These are phyloP conservation scores for Paecilomyces sp. DNA, from an alignment of 2,329 filamentous ascomycete genomes.

Conservation along the genomic window DNA sequence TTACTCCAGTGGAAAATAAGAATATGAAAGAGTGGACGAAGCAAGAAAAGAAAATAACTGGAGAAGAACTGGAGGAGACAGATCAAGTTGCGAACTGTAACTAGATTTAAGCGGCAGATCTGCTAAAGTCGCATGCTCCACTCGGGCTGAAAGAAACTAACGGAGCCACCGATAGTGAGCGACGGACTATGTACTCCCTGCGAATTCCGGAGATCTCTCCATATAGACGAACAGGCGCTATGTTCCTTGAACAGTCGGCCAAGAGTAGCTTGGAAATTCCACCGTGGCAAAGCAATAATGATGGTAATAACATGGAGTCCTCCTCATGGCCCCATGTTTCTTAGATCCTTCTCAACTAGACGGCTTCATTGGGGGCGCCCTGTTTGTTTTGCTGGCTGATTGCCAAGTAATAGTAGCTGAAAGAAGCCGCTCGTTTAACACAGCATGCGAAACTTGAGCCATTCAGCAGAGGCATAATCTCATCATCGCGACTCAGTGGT, in stretches of 20 bases:
- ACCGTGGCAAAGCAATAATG: not conserved
- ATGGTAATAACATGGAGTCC: not conserved
- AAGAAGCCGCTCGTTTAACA: too few species aligned
- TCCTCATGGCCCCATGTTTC: not conserved
- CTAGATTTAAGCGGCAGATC: not conserved
- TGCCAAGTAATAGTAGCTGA: too few species aligned
- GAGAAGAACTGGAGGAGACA: not conserved
- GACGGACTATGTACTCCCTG: too few species aligned
- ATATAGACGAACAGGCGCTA: not conserved
- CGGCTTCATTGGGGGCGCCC: too few species aligned
- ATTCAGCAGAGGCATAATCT: too few species aligned
- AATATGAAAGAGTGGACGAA: not conserved
- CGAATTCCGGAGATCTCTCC: not conserved
- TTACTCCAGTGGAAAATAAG: not conserved
- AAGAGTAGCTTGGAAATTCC: not conserved
- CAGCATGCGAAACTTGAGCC: too few species aligned
- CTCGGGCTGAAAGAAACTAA: conserved; percentile 3
- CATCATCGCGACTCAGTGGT: too few species aligned
- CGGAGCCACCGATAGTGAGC: not conserved
- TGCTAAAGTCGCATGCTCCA: conserved; percentile 6
- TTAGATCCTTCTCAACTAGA: not conserved
- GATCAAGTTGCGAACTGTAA: not conserved
- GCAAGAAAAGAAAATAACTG: not conserved
- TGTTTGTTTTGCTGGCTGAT: too few species aligned
- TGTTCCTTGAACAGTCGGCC: not conserved